phyloP scores from a whole-genome alignment of 768 basidiomycete genomes.

The Phanerochaete sordida region DNA sequence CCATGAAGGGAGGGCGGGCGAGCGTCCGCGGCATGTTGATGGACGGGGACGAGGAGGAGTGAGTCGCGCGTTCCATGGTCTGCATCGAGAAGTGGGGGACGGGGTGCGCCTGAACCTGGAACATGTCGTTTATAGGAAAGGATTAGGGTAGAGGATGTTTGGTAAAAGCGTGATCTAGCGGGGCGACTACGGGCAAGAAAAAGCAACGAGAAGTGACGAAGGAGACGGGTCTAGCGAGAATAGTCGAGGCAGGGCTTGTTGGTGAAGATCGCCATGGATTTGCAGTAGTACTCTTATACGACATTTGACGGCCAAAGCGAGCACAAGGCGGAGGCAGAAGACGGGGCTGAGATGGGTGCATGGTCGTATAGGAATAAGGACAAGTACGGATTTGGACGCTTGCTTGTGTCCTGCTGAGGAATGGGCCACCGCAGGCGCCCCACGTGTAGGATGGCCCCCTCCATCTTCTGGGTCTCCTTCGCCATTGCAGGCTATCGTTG shows the following conservation, averaged over 20 bases:
- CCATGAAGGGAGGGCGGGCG: conserved; percentile 57
- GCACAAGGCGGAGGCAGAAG: conserved; percentile 16
- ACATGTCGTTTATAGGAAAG: conserved; percentile 18
- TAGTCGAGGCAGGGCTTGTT: conserved; percentile 4
- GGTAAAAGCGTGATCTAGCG: conserved; percentile 2
- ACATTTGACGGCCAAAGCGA: conserved; percentile 12
- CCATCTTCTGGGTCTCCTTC: conserved; percentile 1
- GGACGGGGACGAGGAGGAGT: conserved; percentile 25
- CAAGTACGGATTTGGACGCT: conserved; percentile 22
- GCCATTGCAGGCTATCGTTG: conserved; percentile 15
- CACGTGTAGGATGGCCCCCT: conserved; percentile 9
- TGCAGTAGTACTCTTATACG: conserved; percentile 20
- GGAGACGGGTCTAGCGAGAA: neutral
- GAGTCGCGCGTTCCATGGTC: conserved; percentile 15
- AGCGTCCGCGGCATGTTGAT: conserved; percentile 80
- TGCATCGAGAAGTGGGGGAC: conserved; percentile 18
- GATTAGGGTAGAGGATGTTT: conserved; percentile 16
- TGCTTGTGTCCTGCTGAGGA: conserved; percentile 21
- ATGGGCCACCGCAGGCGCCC: conserved; percentile 9
- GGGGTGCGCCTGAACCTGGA: conserved; percentile 27
- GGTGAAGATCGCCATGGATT: neutral
- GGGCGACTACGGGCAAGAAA: neutral
- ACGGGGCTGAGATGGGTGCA: conserved; percentile 7
- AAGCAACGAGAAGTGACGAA: neutral
- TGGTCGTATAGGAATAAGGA: conserved; percentile 25